phyloP scores from a whole-genome alignment of 139 green algal species.

The Bryopsis sp. region DNA sequence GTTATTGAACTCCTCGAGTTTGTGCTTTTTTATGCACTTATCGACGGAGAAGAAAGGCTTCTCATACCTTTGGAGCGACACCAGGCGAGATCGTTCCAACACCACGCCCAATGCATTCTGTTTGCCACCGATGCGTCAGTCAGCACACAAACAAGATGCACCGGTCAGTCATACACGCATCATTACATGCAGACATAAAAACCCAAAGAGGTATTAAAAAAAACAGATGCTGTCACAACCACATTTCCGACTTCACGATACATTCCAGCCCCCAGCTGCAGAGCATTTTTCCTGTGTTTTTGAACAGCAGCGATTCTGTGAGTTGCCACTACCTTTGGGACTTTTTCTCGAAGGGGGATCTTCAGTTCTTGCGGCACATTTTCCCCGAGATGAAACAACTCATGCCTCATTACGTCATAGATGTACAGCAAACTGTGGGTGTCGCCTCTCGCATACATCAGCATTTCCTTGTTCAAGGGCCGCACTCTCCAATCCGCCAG shows the following conservation, averaged over 20 bases:
- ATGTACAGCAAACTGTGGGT: constrained; percentile 92
- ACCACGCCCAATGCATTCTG: constrained; percentile 38
- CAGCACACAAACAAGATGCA: constrained; percentile 9
- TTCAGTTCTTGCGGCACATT: not conserved
- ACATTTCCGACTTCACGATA: too few relatives aligned
- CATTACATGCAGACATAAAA: constrained; percentile 30
- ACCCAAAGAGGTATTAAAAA: constrained; percentile 55
- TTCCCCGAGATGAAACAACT: constrained; percentile 24
- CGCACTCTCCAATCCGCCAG: constrained; percentile 89
- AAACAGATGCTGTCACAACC: too few relatives aligned
- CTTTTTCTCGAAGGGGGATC: not conserved
- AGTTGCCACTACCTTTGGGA: constrained; percentile 13
- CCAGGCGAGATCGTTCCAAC: constrained; percentile 60
- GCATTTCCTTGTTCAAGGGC: constrained; percentile 64
- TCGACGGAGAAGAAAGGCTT: constrained; percentile 45
- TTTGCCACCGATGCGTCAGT: constrained; percentile 2
- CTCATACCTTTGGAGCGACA: constrained; percentile 70
- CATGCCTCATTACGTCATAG: constrained; percentile 58
- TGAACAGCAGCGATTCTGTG: constrained; percentile 58
- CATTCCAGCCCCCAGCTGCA: too few relatives aligned
- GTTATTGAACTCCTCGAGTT: constrained; percentile 24
- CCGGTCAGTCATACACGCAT: constrained; percentile 33
- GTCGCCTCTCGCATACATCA: constrained; percentile 77
- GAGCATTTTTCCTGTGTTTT: too few relatives aligned
- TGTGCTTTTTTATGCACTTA: constrained; percentile 23